Evolutionary conservation across 2,329 filamentous ascomycete species (phyloP).

Genomic region (Xylariaceae sp.): DNA sequence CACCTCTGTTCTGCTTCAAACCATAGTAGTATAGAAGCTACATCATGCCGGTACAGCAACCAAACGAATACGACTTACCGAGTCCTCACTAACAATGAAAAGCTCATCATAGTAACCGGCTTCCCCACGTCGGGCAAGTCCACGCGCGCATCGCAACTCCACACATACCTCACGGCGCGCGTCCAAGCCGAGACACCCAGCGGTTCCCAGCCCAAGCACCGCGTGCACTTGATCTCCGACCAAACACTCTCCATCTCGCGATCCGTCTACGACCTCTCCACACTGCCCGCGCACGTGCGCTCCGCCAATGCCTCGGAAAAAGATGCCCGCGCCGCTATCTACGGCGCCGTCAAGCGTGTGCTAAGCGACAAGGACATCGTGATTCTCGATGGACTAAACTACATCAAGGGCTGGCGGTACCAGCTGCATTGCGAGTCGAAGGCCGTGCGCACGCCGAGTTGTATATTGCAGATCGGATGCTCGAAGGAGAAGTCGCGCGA

Average conservation of each 20-base stretch:
- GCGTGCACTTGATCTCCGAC: conserved; percentile 70
- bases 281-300: conserved; percentile 54
- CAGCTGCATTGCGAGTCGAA: conserved; percentile 83
- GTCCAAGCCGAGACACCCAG: conserved; percentile 38
- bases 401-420: conserved; percentile 87
- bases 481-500: conserved; percentile 45
- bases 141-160: conserved; percentile 60
- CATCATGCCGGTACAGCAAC: conserved; percentile 17
- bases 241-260: conserved; percentile 64
- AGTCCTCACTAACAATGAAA: not conserved
- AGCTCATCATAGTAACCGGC: conserved; percentile 65
- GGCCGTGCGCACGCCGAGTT: conserved; percentile 68
- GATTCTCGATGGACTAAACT: conserved; percentile 74
- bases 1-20: too few species aligned
- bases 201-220: conserved; percentile 43
- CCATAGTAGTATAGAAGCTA: too few species aligned
- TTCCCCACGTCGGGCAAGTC: conserved; percentile 66
- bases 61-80: not conserved
- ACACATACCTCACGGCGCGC: conserved; percentile 56
- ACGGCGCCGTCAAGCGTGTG: conserved; percentile 71
- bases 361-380: conserved; percentile 70
- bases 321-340: conserved; percentile 70
- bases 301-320: conserved; percentile 74
- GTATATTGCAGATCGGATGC: conserved; percentile 63
- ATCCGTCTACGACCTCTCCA: conserved; percentile 63